Percentiles rank a stretch among this genome's conserved stretches.
phyloP scores from a whole-genome alignment of 140 eudicot species.

The Stevia rebaudiana region DNA sequence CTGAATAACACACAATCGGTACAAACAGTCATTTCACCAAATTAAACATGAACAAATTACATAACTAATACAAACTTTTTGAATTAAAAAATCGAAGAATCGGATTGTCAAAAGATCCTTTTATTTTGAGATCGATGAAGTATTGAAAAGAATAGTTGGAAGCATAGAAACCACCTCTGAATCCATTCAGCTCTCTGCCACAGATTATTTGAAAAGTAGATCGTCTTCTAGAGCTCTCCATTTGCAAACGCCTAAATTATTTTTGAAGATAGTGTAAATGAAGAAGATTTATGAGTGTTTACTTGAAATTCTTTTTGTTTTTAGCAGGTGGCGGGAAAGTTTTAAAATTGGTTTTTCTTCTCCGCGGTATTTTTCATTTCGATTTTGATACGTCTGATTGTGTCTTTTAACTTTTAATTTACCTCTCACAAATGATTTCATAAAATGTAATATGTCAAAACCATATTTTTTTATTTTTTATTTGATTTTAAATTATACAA shows the following conservation, averaged over 20 bases:
- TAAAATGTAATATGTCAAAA: too few relatives aligned
- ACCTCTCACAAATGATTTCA: too few relatives aligned
- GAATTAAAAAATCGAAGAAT: background rate
- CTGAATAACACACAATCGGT: constrained; percentile 28
- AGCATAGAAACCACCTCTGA: constrained; percentile 39
- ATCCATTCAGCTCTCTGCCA: constrained; percentile 65
- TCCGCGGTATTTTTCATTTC: too few relatives aligned
- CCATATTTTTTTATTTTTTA: too few relatives aligned
- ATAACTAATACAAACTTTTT: background rate
- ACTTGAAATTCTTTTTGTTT: too few relatives aligned
- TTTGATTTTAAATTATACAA: too few relatives aligned
- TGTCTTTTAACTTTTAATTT: too few relatives aligned
- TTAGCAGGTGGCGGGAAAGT: too few relatives aligned
- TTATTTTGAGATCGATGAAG: background rate
- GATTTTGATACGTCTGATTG: too few relatives aligned
- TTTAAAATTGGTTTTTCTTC: too few relatives aligned
- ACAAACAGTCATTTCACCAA: background rate
- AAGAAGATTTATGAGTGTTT: too few relatives aligned
- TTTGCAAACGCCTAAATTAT: constrained; percentile 11
- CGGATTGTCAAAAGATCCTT: background rate
- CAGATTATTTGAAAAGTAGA: constrained; percentile 48
- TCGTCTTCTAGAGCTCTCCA: constrained; percentile 39
- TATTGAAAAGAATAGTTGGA: too few relatives aligned
- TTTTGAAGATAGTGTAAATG: background rate
- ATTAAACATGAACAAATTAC: background rate